These are phyloP conservation scores for Chlorella sorokiniana DNA, from an alignment of 139 green algal genomes.

Conservation along the genomic window DNA sequence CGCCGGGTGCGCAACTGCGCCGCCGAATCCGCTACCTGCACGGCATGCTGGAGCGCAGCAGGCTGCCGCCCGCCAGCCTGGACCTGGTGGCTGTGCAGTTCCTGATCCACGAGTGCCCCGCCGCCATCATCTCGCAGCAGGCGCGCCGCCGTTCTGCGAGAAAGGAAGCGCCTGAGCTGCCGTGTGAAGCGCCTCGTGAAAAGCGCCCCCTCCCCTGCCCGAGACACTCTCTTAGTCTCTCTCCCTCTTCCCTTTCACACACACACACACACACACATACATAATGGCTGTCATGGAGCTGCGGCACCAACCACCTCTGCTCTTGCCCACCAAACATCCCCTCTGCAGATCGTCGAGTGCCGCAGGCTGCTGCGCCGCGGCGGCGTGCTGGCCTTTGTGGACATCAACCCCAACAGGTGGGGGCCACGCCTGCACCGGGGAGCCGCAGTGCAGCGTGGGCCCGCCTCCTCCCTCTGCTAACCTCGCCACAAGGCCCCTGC, in stretches of 20 bases:
- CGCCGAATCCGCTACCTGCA: conserved; percentile 65
- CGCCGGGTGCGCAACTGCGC: neutral
- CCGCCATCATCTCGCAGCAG: conserved; percentile 23
- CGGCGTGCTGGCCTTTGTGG: conserved; percentile 73
- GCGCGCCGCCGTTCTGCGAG: neutral
- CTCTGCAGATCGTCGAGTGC: conserved; percentile 48
- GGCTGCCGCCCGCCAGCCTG: conserved; percentile 54
- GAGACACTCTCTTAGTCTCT: too few species aligned
- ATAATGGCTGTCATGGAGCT: too few species aligned
- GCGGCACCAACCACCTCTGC: too few species aligned
- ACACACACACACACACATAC: too few species aligned
- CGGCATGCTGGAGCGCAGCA: conserved; percentile 65
- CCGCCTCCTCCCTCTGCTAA: conserved; percentile 83
- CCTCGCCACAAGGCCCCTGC: neutral
- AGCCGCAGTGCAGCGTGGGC: conserved; percentile 71
- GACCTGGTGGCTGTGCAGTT: conserved; percentile 83
- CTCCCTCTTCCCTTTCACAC: too few species aligned
- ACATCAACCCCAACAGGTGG: conserved; percentile 78
- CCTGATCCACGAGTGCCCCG: conserved; percentile 85
- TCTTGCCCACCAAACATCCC: too few species aligned
- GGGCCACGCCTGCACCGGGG: conserved; percentile 23
- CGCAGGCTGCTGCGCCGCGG: conserved; percentile 72
- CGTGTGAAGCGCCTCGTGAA: too few species aligned
- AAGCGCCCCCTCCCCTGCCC: too few species aligned
- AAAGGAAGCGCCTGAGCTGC: too few species aligned